phyloP scores from a whole-genome alignment of 1,139 yeast species.

The Magnusiomyces tetraspermus region DNA sequence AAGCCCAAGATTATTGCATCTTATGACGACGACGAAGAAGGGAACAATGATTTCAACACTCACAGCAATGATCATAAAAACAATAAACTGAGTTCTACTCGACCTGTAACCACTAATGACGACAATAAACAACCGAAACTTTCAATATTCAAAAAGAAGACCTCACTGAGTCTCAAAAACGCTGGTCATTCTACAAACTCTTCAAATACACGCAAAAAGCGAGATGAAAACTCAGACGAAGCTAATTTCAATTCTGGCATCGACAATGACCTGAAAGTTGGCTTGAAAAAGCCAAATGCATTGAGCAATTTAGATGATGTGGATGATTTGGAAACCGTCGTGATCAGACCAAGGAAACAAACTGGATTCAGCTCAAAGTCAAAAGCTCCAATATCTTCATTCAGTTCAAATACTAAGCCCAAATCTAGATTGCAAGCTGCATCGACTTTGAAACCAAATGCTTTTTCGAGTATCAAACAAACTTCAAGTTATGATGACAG shows the following conservation, averaged over 20 bases:
- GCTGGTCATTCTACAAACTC: not conserved
- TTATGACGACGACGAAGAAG: not conserved
- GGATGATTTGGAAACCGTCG: not conserved
- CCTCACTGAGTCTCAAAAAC: not conserved
- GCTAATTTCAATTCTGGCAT: too few relatives aligned
- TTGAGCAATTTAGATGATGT: not conserved
- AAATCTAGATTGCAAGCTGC: not conserved
- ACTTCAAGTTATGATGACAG: not conserved
- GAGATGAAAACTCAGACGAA: too few relatives aligned
- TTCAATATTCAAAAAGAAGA: not conserved
- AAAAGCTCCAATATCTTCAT: not conserved
- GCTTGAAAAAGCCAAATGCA: not conserved
- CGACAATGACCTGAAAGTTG: not conserved
- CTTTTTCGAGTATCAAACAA: not conserved
- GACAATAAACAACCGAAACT: not conserved
- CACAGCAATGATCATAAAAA: not conserved
- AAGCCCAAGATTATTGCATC: slow-evolving; percentile 2
- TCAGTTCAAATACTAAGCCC: not conserved
- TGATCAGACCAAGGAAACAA: slow-evolving; percentile 1
- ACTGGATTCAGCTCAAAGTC: not conserved
- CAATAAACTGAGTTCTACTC: too few relatives aligned
- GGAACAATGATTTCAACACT: not conserved
- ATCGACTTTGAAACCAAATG: not conserved
- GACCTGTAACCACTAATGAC: not conserved
- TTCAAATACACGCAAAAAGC: not conserved